Percentiles rank a stretch among this genome's conserved stretches.
These are phyloP conservation scores for Warburgia ugandensis DNA, from an alignment of 164 flowering plant species.

Conservation along the genomic window DNA sequence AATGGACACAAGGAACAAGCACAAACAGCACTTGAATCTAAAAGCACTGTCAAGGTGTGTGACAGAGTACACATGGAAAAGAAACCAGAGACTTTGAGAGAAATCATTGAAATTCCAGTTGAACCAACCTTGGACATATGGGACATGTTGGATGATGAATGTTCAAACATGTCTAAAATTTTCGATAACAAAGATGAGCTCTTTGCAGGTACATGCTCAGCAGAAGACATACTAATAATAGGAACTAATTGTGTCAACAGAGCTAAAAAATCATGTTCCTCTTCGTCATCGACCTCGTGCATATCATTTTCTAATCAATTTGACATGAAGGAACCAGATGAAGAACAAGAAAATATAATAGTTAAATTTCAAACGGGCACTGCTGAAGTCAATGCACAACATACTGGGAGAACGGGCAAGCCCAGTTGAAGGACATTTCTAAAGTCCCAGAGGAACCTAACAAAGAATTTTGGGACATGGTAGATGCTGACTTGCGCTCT, in stretches of 20 bases:
- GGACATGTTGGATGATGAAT: constrained; percentile 10
- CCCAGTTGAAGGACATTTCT: not conserved
- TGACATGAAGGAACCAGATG: too few species aligned
- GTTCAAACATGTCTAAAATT: too few species aligned
- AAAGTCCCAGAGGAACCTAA: not conserved
- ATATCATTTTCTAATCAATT: too few species aligned
- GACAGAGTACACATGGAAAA: not conserved
- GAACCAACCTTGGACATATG: constrained; percentile 3
- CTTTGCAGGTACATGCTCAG: not conserved
- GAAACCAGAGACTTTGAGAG: not conserved
- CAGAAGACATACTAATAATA: too few species aligned
- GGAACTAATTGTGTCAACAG: too few species aligned
- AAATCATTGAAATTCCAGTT: constrained; percentile 1
- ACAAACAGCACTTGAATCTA: too few species aligned
- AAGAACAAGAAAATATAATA: not conserved
- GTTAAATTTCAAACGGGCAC: too few species aligned
- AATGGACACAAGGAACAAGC: not conserved
- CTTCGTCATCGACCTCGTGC: constrained; percentile 3
- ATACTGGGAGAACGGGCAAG: not conserved
- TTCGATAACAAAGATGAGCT: not conserved
- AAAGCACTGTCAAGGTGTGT: not conserved
- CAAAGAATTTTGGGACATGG: constrained; percentile 7
- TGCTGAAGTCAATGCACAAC: too few species aligned
- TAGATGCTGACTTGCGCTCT: constrained; percentile 2
- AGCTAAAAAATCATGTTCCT: not conserved